These are phyloP conservation scores for Cryomyces antarcticus DNA, from an alignment of 495 filamentous ascomycete genomes.

Conservation along the genomic window DNA sequence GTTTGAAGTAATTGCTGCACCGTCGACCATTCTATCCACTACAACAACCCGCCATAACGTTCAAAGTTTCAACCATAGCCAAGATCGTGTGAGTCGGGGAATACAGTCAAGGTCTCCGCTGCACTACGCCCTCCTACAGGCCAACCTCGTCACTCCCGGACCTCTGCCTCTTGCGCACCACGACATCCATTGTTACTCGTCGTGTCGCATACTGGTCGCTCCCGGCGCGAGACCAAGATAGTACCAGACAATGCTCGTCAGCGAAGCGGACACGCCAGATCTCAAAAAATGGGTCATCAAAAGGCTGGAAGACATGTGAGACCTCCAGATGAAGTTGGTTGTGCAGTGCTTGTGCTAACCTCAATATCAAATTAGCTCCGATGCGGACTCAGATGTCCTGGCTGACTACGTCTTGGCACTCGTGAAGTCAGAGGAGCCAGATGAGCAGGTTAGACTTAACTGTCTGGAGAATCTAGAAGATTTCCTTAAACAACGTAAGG, in stretches of 20 bases:
- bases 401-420: constrained; percentile 93
- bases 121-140: too few relatives aligned
- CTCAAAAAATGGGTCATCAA: constrained; percentile 83
- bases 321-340: neutral
- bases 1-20: too few relatives aligned
- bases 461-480: constrained; percentile 68
- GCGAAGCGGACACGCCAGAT: constrained; percentile 48
- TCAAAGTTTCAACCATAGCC: too few relatives aligned
- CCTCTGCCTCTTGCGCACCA: too few relatives aligned
- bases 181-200: too few relatives aligned
- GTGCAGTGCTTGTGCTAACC: neutral
- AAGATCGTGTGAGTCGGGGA: too few relatives aligned
- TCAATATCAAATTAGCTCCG: constrained; percentile 35
- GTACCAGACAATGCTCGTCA: constrained; percentile 42
- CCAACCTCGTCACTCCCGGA: too few relatives aligned
- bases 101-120: too few relatives aligned
- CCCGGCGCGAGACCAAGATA: too few relatives aligned
- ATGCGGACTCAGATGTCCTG: constrained; percentile 86
- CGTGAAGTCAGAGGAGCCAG: constrained; percentile 55
- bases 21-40: too few relatives aligned
- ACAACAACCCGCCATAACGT: too few relatives aligned
- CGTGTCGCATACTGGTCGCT: too few relatives aligned
- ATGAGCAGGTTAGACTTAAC: constrained; percentile 48
- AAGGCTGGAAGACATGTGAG: constrained; percentile 79
- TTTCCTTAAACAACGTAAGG: constrained; percentile 64